Conservation (phyloP, 2,329 filamentous ascomycete species). For the Cucurbitaria berberidis region DNA sequence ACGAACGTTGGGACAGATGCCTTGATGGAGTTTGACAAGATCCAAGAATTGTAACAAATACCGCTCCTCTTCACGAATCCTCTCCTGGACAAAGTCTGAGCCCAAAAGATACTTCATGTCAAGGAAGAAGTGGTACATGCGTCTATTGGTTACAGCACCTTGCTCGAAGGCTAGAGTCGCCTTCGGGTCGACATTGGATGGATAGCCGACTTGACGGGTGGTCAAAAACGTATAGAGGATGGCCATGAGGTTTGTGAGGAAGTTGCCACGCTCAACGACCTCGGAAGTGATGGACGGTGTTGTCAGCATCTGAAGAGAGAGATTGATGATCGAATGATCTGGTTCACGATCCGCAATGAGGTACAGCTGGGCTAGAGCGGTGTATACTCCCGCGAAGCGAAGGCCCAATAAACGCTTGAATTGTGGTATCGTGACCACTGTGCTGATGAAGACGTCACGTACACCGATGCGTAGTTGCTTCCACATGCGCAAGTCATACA, state of each 20-base stretch:
- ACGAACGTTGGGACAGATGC: slow-evolving; percentile 91
- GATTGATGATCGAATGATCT: slow-evolving; percentile 97
- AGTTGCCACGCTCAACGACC: slow-evolving; percentile 93
- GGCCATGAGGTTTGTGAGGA: slow-evolving; percentile 91
- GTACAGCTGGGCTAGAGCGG: slow-evolving; percentile 89
- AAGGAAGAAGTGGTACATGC: slow-evolving; percentile 97
- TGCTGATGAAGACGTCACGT: slow-evolving; percentile 92
- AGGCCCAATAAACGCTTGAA: slow-evolving; percentile 95
- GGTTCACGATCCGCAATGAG: slow-evolving; percentile 95
- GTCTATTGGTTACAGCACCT: slow-evolving; percentile 90
- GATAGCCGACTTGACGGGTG: slow-evolving; percentile 92
- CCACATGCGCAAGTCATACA: slow-evolving; percentile 96
- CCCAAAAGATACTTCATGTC: slow-evolving; percentile 91
- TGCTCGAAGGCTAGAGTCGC: slow-evolving; percentile 92
- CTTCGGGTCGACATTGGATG: slow-evolving; percentile 83
- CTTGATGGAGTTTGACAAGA: slow-evolving; percentile 93
- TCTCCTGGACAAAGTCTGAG: slow-evolving; percentile 85
- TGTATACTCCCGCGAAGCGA: slow-evolving; percentile 94
- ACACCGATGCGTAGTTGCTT: slow-evolving; percentile 92
- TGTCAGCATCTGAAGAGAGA: slow-evolving; percentile 94
- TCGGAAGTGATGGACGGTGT: slow-evolving; percentile 96
- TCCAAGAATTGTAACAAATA: slow-evolving; percentile 96
- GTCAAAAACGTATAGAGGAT: slow-evolving; percentile 98
- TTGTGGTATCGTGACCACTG: slow-evolving; percentile 90
- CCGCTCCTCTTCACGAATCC: slow-evolving; percentile 79